Evolutionary conservation across 2,329 filamentous ascomycete species (phyloP), one percentile per base, ranked within the genome.

Genomic region (Acrodontium crateriforme): DNA sequence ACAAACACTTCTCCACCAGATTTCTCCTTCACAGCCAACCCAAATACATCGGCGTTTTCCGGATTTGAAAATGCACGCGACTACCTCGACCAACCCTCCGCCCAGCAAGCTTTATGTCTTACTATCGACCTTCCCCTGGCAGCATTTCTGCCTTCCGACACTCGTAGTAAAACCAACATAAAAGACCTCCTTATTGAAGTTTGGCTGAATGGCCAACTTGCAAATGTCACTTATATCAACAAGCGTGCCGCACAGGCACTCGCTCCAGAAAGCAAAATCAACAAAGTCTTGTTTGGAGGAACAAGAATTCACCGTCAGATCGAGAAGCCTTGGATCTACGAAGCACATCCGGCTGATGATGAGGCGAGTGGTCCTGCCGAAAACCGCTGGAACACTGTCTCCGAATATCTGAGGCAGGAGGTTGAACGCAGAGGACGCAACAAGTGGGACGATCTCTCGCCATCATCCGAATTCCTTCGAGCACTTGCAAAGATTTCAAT

Each of bases 101-200:
- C 13, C 17, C 39, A 36, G 13, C 33, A 39, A 25, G 42, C 44
- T 3, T 28, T 49, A 8, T 39, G 34, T 37, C 25, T 47, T 9
- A 40, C 35, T 9, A 34, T 49, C 12, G 30, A 36, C 12, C 30
- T 58, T 9, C n/a, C n/a, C n/a, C n/a, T n/a, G n/a, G n/a, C n/a
- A n/a, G n/a, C n/a, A n/a, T n/a, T n/a, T n/a, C n/a, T n/a, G n/a
- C n/a, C n/a, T n/a, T n/a, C n/a, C n/a, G n/a, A n/a, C n/a, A n/a
- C n/a, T n/a, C 45, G 41, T 5, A 36, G 48, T 6, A 44, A 48
- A 27, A 39, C 52, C 1, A 55, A 53, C 25, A 13, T 43, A 2
- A 45, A 47, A 12, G 51, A 59, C 18, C 32, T 64, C 27, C 62
- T 60, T 39, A 50, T 63, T 23, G 60, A 64, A n/a, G 52, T 65